Conservation (phyloP, 129 eudicot species). For the Lactuca sativa region DNA sequence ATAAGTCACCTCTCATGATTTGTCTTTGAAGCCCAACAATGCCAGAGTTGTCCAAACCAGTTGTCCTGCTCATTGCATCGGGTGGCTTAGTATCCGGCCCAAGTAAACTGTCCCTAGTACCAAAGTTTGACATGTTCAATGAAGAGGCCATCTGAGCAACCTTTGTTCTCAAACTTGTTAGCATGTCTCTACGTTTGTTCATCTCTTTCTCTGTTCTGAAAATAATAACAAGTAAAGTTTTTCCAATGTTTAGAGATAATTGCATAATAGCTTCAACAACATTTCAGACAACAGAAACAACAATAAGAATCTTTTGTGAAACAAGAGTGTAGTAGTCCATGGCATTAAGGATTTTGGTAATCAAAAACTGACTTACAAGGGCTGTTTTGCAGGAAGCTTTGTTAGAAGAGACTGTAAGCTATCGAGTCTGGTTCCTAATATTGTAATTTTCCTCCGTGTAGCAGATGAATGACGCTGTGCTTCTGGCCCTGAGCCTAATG, state of each 20-base stretch:
- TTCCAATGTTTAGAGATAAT: constrained; percentile 10
- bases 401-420: constrained; percentile 57
- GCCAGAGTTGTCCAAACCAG: constrained; percentile 75
- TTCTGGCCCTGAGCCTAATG: constrained; percentile 61
- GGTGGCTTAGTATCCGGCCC: constrained; percentile 81
- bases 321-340: no score
- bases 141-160: constrained; percentile 82
- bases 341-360: no score
- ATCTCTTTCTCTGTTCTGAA: constrained; percentile 85
- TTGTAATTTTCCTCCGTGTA: constrained; percentile 65
- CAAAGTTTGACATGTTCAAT: constrained; percentile 88
- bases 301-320: background rate
- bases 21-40: constrained; percentile 87
- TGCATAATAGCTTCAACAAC: constrained; percentile 16
- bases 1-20: constrained; percentile 76
- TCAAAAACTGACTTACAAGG: constrained; percentile 27
- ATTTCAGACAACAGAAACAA: constrained; percentile 8
- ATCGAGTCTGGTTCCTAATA: constrained; percentile 76
- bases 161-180: constrained; percentile 71
- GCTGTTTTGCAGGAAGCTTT: constrained; percentile 65
- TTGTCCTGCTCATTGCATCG: constrained; percentile 79
- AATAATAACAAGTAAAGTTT: constrained; percentile 7
- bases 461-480: constrained; percentile 76
- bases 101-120: constrained; percentile 84
- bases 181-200: constrained; percentile 83